phyloP scores from a whole-genome alignment of 2,329 filamentous ascomycete species.

The Penicillium expansum region DNA sequence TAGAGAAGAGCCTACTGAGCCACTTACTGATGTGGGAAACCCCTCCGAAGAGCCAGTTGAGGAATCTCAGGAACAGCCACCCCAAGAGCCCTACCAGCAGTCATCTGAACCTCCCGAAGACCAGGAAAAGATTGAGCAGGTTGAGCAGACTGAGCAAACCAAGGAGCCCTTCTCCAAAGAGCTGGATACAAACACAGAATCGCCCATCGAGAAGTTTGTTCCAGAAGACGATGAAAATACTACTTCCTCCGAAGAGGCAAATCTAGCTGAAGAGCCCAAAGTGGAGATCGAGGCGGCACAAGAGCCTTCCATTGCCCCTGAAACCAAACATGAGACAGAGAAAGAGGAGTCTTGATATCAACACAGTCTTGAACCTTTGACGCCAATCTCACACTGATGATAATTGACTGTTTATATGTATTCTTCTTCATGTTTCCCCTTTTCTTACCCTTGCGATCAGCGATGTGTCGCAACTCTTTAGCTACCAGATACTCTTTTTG shows the following conservation, averaged over 20 bases:
- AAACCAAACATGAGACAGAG: constrained; percentile 13
- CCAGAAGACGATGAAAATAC: constrained; percentile 7
- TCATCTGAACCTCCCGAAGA: constrained; percentile 5
- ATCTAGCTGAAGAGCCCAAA: constrained; percentile 10
- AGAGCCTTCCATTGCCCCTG: neutral
- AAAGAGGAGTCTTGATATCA: constrained; percentile 9
- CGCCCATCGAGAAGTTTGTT: constrained; percentile 4
- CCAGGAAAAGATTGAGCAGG: neutral
- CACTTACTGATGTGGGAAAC: neutral
- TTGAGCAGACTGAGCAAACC: neutral
- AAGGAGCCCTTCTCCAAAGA: neutral
- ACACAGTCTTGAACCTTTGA: neutral
- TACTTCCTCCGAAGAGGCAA: constrained; percentile 4
- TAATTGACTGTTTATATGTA: constrained; percentile 2
- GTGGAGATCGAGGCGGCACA: neutral
- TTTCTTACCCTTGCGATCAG: neutral
- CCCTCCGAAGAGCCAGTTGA: constrained; percentile 4
- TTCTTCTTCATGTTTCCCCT: neutral
- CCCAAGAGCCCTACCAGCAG: neutral
- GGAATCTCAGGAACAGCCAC: neutral
- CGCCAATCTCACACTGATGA: constrained; percentile 10
- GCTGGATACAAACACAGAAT: constrained; percentile 5
- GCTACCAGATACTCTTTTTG: constrained; percentile 13
- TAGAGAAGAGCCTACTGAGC: neutral
- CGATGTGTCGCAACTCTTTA: neutral